These are phyloP conservation scores for Amauroascus niger DNA, from an alignment of 2,329 filamentous ascomycete species.

Conservation along the genomic window DNA sequence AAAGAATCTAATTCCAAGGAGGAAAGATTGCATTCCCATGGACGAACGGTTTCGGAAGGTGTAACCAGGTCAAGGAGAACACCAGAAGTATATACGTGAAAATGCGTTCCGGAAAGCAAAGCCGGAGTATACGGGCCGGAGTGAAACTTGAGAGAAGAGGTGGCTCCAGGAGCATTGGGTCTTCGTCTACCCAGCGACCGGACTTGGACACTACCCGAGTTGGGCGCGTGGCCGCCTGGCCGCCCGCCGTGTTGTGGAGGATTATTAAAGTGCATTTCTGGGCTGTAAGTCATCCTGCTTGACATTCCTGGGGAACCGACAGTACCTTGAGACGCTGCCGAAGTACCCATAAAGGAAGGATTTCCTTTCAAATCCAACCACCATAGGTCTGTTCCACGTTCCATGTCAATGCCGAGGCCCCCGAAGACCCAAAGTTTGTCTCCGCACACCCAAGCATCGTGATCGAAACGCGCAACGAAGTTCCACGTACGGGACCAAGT, in stretches of 20 bases:
- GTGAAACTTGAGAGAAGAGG: slow-evolving; percentile 82
- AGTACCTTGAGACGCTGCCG: slow-evolving; percentile 51
- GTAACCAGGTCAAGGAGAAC: slow-evolving; percentile 91
- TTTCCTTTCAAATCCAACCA: slow-evolving; percentile 92
- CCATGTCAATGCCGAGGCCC: slow-evolving; percentile 89
- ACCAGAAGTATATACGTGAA: slow-evolving; percentile 88
- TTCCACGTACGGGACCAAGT: slow-evolving; percentile 96
- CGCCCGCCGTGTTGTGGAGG: slow-evolving; percentile 31
- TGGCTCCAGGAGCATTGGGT: slow-evolving; percentile 66
- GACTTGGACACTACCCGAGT: slow-evolving; percentile 53
- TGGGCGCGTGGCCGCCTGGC: slow-evolving; percentile 58
- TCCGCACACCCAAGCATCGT: slow-evolving; percentile 86
- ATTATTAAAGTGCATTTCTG: slow-evolving; percentile 30
- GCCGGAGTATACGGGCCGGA: slow-evolving; percentile 77
- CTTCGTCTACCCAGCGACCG: slow-evolving; percentile 43
- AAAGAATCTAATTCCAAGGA: slow-evolving; percentile 77
- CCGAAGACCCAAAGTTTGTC: slow-evolving; percentile 95
- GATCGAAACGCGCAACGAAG: slow-evolving; percentile 90
- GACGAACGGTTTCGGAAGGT: slow-evolving; percentile 74
- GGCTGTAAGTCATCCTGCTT: slow-evolving; percentile 30
- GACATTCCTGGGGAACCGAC: slow-evolving; percentile 34
- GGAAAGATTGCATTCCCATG: slow-evolving; percentile 81
- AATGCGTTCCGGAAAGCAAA: slow-evolving; percentile 85
- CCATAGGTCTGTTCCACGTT: slow-evolving; percentile 91
- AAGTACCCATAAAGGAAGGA: slow-evolving; percentile 68